These are phyloP conservation scores for Sechiopsis laciniata DNA, from an alignment of 306 rosid genomes.

Conservation along the genomic window DNA sequence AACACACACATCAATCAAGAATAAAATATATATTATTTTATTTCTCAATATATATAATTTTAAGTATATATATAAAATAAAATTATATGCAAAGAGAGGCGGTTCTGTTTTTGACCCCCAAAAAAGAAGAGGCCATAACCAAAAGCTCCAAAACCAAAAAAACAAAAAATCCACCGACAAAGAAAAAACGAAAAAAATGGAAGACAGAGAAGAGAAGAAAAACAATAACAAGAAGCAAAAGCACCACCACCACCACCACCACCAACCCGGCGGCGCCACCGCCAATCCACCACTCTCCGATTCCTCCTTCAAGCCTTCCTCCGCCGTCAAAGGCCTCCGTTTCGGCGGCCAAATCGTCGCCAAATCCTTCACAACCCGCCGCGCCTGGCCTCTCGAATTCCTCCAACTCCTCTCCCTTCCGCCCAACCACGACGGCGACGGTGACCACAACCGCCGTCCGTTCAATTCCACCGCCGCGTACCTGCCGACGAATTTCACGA, in stretches of 20 bases:
- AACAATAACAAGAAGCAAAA: conserved; percentile 76
- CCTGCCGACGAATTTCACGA: conserved; percentile 88
- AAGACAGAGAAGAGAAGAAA: conserved; percentile 44
- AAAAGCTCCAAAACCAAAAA: not conserved
- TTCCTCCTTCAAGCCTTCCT: conserved; percentile 75
- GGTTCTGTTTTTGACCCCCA: not conserved
- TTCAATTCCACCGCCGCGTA: conserved; percentile 76
- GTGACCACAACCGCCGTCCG: conserved; percentile 23
- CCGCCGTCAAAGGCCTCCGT: conserved; percentile 87
- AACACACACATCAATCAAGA: not conserved
- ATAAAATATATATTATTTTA: not conserved
- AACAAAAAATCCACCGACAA: not conserved
- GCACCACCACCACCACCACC: conserved; percentile 80
- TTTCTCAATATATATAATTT: not conserved
- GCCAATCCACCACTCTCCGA: conserved; percentile 50
- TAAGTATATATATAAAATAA: not conserved
- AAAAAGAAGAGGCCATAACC: conserved; percentile 4
- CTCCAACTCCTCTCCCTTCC: conserved; percentile 70
- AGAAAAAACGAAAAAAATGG: conserved; percentile 21
- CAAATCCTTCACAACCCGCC: conserved; percentile 81
- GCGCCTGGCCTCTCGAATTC: conserved; percentile 64
- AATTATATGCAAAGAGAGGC: not conserved
- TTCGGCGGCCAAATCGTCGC: conserved; percentile 90
- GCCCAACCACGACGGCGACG: conserved; percentile 26
- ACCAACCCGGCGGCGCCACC: conserved; percentile 58